Base-by-base conservation (phyloP, 2,329 filamentous ascomycete species). In the Alternaria brassicae region DNA sequence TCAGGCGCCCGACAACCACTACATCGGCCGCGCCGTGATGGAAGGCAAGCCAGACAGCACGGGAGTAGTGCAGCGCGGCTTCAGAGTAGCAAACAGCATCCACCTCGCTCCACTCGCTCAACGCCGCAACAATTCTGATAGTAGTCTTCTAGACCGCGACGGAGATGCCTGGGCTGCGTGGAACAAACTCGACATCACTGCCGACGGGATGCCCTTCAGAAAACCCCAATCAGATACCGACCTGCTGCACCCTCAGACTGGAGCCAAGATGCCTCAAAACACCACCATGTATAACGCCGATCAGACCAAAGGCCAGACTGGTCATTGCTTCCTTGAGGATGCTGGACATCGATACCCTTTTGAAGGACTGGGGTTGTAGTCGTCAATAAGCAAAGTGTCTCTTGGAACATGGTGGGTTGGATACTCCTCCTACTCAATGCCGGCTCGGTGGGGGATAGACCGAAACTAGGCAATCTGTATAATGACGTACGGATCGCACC, bases 81-180 rank as follows among this genome's bases (percentile, higher is more conserved):
- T 70, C 34, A 34, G 19, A 6, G 53, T 25, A 21, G 41, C 23
- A 6, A 39, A 23, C 19, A 41, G n/a, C 3, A n/a, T 15, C 15
- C 25, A 36, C 12, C 10, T n/a, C 12, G 6, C 17, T 3, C 40
- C 60, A 17, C 23, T 41, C 7, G 23, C 27, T 2, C 7, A 30
- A 23, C 45, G 45, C 10, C 51, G 48, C n/a, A 52, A 39, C 9
- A 48, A 61, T 25, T 54, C 56, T 15, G 45, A 50, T 2, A 51
- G 34, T 6, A 56, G 25, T 12, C 28, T 65, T 4, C 53, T 69
- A 1, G 56, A 67, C 23, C 58, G 58, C 5, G 40, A 58, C 8
- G 48, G 36, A 1, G 42, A 61, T 6, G 21, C n/a, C 1, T 69
- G 64, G 64, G 50, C 52, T 3, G 44, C 53, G 13, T 67, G 60